These are phyloP conservation scores for Chondrus crispus DNA, from an alignment of 23 red algal genomes.

Conservation along the genomic window DNA sequence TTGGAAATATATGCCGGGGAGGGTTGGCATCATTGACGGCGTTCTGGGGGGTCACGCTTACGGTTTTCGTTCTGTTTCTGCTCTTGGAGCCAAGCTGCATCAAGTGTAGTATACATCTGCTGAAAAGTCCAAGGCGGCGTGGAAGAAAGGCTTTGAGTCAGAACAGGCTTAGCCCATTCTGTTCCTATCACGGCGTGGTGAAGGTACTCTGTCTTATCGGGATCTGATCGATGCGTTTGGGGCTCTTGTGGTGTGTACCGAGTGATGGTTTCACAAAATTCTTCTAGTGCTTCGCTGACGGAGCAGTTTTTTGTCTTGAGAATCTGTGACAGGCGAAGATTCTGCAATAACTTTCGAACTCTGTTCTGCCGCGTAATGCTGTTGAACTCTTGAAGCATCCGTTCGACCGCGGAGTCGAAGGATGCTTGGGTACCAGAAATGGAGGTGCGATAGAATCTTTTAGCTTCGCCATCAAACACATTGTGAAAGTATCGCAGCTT, in stretches of 20 bases:
- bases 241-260: background rate
- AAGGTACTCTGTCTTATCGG: background rate
- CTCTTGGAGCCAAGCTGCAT: background rate
- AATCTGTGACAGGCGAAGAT: background rate
- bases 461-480: background rate
- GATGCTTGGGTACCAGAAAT: background rate
- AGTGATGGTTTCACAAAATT: background rate
- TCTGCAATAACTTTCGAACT: background rate
- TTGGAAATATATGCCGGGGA: too few relatives aligned
- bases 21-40: too few relatives aligned
- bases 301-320: background rate
- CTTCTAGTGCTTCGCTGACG: background rate
- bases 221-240: background rate
- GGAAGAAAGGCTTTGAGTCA: background rate
- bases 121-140: background rate
- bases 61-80: background rate
- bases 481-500: background rate
- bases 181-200: background rate
- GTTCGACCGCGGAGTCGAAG: background rate
- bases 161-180: background rate
- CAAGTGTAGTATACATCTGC: background rate
- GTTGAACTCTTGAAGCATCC: background rate
- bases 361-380: background rate
- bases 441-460: background rate
- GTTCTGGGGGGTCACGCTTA: too few relatives aligned